A percentile compares a stretch with the other conserved stretches of the same genome.
These are phyloP conservation scores for Hyaloscypha bicolor DNA, from an alignment of 495 filamentous ascomycete species.

Conservation along the genomic window DNA sequence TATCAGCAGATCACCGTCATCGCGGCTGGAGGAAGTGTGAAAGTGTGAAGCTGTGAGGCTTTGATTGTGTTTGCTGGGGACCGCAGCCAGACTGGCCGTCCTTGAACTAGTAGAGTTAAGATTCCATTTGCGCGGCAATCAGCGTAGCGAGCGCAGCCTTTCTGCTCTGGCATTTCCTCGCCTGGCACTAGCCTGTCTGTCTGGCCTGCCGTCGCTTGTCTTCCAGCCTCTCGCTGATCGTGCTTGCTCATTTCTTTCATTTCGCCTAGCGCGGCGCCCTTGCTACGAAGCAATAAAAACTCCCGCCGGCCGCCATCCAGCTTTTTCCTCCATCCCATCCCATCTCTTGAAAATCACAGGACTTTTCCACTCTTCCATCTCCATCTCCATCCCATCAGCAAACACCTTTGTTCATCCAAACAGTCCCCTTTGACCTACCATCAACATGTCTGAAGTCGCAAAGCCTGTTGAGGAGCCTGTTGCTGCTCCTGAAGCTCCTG, in stretches of 20 bases:
- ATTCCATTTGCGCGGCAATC: not conserved
- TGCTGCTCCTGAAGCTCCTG: slow-evolving; percentile 46
- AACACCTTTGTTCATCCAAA: slow-evolving; percentile 9
- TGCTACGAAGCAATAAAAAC: slow-evolving; percentile 8
- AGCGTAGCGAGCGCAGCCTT: too few relatives aligned
- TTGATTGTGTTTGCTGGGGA: not conserved
- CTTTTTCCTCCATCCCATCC: not conserved
- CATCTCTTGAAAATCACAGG: not conserved
- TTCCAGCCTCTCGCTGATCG: slow-evolving; percentile 3
- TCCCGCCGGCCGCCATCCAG: slow-evolving; percentile 6
- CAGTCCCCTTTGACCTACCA: not conserved
- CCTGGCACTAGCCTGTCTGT: not conserved
- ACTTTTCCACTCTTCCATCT: slow-evolving; percentile 5
- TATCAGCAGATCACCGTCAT: not conserved
- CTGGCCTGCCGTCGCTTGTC: too few relatives aligned
- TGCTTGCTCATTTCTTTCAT: slow-evolving; percentile 6
- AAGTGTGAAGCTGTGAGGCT: too few relatives aligned
- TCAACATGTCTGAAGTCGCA: slow-evolving; percentile 32
- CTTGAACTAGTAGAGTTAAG: too few relatives aligned
- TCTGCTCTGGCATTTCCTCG: not conserved
- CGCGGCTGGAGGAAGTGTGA: not conserved
- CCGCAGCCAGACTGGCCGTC: not conserved
- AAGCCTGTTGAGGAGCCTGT: slow-evolving; percentile 41
- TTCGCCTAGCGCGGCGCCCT: slow-evolving; percentile 10
- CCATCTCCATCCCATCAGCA: not conserved